Conservation (phyloP, 768 basidiomycete species). For the Obba rivulosa region DNA sequence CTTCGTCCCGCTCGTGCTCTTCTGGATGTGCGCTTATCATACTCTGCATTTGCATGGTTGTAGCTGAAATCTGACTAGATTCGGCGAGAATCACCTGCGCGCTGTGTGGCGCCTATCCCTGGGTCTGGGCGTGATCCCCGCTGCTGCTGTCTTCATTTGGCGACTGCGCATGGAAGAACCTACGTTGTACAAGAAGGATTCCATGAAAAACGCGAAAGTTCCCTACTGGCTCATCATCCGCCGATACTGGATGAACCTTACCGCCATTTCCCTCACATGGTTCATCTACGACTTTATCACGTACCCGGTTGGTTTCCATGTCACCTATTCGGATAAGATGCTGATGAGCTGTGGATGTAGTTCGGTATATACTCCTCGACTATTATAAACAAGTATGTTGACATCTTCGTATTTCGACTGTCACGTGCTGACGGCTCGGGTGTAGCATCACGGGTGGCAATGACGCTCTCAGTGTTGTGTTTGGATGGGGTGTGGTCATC, state of each 20-base stretch:
- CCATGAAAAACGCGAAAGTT: constrained; percentile 69
- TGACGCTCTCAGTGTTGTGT: constrained; percentile 49
- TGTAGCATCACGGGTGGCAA: constrained; percentile 53
- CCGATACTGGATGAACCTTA: constrained; percentile 73
- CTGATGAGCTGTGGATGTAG: constrained; percentile 23
- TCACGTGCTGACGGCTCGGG: constrained; percentile 1
- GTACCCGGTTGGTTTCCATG: constrained; percentile 32
- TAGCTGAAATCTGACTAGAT: constrained; percentile 45
- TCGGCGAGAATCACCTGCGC: constrained; percentile 72
- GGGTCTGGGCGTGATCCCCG: constrained; percentile 80
- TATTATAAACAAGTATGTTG: constrained; percentile 55
- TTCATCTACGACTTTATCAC: constrained; percentile 81
- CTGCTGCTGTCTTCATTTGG: constrained; percentile 79
- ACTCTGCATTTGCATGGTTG: no score
- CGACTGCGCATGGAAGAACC: constrained; percentile 83
- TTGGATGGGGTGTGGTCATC: constrained; percentile 85
- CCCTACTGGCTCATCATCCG: constrained; percentile 74
- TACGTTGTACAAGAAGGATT: constrained; percentile 62
- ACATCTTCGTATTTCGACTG: not conserved
- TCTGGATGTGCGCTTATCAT: constrained; percentile 66
- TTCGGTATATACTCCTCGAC: constrained; percentile 81
- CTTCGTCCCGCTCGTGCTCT: constrained; percentile 80
- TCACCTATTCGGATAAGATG: not conserved
- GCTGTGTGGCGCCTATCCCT: constrained; percentile 86
- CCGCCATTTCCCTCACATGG: constrained; percentile 78